Evolutionary conservation across 129 eudicot species (phyloP).

Genomic region (Flaveria trinervia): DNA sequence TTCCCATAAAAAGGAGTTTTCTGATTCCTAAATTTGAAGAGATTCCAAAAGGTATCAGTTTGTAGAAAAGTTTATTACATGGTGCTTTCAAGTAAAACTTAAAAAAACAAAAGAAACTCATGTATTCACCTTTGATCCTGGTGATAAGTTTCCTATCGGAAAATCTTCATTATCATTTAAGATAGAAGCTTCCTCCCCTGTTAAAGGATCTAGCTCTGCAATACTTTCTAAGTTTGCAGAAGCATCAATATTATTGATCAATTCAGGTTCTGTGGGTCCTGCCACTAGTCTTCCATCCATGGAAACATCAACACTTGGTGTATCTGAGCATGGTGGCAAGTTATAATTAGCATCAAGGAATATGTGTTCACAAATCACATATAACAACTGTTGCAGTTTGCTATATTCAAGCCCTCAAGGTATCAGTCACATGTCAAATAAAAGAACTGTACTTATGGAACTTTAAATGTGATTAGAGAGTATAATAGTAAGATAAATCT

Average conservation of each 20-base stretch:
- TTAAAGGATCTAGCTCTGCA: slow-evolving; percentile 38
- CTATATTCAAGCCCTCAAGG: background rate
- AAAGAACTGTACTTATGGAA: background rate
- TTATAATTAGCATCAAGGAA: slow-evolving; percentile 14
- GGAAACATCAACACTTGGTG: slow-evolving; percentile 33
- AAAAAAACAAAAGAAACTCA: background rate
- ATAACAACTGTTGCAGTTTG: slow-evolving; percentile 13
- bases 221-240: slow-evolving; percentile 27
- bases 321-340: slow-evolving; percentile 38
- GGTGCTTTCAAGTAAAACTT: background rate
- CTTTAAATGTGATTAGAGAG: background rate
- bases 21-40: slow-evolving; percentile 48
- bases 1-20: slow-evolving; percentile 40
- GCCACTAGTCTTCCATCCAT: slow-evolving; percentile 24
- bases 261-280: slow-evolving; percentile 22
- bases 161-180: slow-evolving; percentile 36
- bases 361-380: background rate
- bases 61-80: background rate
- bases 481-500: background rate
- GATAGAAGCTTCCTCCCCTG: slow-evolving; percentile 46
- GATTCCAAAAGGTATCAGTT: slow-evolving; percentile 5
- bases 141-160: slow-evolving; percentile 32
- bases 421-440: background rate
- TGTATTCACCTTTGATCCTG: slow-evolving; percentile 45
- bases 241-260: slow-evolving; percentile 26